phyloP scores from a whole-genome alignment of 257 asterid genomes.

The Coffea canephora region DNA sequence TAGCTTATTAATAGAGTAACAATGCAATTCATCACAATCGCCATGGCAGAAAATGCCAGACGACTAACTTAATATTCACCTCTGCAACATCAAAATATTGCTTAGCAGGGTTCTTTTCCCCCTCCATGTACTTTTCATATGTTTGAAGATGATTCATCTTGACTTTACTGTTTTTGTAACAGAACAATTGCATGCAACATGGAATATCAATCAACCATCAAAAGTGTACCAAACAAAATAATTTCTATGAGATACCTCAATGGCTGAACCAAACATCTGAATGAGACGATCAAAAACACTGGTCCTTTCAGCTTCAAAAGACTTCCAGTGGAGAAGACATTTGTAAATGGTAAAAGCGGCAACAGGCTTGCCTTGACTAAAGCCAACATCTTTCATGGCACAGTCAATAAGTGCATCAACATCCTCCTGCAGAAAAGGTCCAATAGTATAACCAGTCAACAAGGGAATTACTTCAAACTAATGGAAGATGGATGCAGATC shows the following conservation, averaged over 20 bases:
- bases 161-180: neutral
- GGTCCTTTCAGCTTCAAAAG: conserved; percentile 98
- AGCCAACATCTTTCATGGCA: conserved; percentile 82
- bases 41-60: neutral
- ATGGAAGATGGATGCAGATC: conserved; percentile 6
- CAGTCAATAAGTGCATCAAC: conserved; percentile 91
- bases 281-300: conserved; percentile 97
- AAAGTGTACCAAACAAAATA: neutral
- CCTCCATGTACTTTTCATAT: neutral
- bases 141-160: neutral
- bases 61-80: neutral
- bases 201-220: neutral
- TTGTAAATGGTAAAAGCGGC: conserved; percentile 98
- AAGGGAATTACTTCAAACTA: conserved; percentile 9
- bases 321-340: conserved; percentile 97
- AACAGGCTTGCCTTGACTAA: conserved; percentile 97
- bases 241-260: conserved; percentile 58
- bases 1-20: neutral
- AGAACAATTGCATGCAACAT: neutral
- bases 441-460: conserved; percentile 20
- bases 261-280: conserved; percentile 96
- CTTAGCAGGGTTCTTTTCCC: neutral
- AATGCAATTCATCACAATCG: neutral
- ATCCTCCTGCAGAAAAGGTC: conserved; percentile 73
- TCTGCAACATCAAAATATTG: neutral